phyloP scores from a whole-genome alignment of 306 rosid genomes.

The Erythrophleum fordii region DNA sequence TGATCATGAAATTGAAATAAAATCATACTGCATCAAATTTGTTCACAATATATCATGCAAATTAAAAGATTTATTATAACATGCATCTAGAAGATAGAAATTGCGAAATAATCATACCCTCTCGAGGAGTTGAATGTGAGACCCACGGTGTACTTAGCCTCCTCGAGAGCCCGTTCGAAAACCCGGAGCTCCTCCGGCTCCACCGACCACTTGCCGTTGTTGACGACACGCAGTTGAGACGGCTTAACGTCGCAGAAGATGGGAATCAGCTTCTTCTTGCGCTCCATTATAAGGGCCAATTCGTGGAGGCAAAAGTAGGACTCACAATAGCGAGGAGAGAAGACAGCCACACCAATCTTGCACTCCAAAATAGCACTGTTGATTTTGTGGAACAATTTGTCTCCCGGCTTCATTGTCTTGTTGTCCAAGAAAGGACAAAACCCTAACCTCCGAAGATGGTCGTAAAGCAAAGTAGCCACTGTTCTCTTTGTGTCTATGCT shows the following conservation, averaged over 20 bases:
- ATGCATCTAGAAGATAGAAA: too few species aligned
- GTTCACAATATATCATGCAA: too few species aligned
- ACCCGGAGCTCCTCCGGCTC: constrained; percentile 33
- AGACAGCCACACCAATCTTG: constrained; percentile 62
- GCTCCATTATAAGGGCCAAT: constrained; percentile 59
- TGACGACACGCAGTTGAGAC: constrained; percentile 50
- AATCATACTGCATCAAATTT: too few species aligned
- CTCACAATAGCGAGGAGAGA: constrained; percentile 67
- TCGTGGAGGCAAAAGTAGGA: constrained; percentile 77
- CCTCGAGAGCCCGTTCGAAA: constrained; percentile 56
- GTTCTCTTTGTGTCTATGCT: constrained; percentile 68
- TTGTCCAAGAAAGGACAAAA: constrained; percentile 63
- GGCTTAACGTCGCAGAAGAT: constrained; percentile 70
- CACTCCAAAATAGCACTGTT: constrained; percentile 55
- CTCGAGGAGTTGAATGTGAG: constrained; percentile 53
- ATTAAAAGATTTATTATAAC: too few species aligned
- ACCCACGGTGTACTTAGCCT: constrained; percentile 63
- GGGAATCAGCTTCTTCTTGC: constrained; percentile 64
- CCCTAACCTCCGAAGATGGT: constrained; percentile 49
- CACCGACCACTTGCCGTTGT: constrained; percentile 26
- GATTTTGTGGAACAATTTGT: constrained; percentile 67
- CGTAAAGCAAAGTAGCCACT: constrained; percentile 58
- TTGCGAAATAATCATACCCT: constrained; percentile 42
- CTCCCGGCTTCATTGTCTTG: constrained; percentile 75
- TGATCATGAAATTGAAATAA: too few species aligned